Evolutionary conservation across 345 rosid species (phyloP).

Genomic region (Eucalyptus sp.): DNA sequence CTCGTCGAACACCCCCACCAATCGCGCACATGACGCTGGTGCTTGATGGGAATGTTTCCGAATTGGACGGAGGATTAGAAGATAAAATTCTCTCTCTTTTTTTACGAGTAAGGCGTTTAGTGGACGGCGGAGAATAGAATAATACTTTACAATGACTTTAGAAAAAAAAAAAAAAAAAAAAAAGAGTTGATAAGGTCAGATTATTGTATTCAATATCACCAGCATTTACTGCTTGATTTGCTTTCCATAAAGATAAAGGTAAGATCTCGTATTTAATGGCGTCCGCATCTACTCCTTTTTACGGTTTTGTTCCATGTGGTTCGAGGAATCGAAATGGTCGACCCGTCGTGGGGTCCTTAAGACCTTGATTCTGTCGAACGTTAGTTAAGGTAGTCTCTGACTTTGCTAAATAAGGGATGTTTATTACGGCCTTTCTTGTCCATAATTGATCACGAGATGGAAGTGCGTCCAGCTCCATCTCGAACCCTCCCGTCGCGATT

Average conservation of each 20-base stretch:
- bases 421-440: no score
- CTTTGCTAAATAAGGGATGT: background rate
- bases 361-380: background rate
- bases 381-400: background rate
- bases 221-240: background rate
- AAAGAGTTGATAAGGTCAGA: background rate
- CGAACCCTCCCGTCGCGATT: background rate
- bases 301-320: background rate
- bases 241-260: background rate
- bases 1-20: accelerated
- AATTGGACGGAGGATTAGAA: background rate
- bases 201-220: background rate
- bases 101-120: background rate
- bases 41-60: background rate
- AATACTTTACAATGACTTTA: background rate
- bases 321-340: background rate
- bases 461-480: background rate
- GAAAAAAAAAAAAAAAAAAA: no score
- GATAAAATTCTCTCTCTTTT: background rate
- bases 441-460: no score
- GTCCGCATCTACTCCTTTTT: background rate
- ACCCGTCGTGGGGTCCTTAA: background rate
- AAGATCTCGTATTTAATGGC: background rate
- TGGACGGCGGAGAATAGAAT: background rate
- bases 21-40: background rate